phyloP scores from a whole-genome alignment of 768 basidiomycete species.

The Albatrellus ellisii region DNA sequence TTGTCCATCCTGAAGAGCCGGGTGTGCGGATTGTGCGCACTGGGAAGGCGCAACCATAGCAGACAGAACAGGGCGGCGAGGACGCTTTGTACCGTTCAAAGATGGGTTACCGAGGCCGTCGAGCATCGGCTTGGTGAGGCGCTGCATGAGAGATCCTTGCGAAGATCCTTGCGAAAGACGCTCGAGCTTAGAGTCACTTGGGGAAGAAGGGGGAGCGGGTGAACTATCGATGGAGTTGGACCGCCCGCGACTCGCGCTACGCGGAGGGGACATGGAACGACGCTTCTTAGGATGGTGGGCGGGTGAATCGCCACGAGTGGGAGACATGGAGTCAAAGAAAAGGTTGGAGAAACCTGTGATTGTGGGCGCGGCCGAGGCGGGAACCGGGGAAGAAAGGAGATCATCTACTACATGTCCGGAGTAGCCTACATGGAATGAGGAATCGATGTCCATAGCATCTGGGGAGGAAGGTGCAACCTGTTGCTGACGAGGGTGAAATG shows the following conservation, averaged over 20 bases:
- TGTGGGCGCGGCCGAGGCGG: constrained; percentile 16
- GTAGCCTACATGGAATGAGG: constrained; percentile 22
- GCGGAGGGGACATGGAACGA: constrained; percentile 20
- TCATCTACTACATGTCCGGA: constrained; percentile 10
- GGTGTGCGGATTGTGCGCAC: neutral
- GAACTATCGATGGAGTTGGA: constrained; percentile 17
- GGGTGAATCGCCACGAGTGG: constrained; percentile 18
- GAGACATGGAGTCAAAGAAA: constrained; percentile 47
- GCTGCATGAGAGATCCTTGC: constrained; percentile 20
- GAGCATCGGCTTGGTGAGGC: constrained; percentile 36
- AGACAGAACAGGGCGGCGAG: constrained; percentile 55
- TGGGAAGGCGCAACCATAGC: constrained; percentile 41
- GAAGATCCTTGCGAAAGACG: constrained; percentile 27
- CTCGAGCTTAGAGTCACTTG: constrained; percentile 33
- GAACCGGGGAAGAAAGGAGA: constrained; percentile 18
- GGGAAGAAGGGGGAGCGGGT: constrained; percentile 38
- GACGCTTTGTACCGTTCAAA: constrained; percentile 37
- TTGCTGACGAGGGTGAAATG: constrained; percentile 16
- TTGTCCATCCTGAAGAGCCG: constrained; percentile 8
- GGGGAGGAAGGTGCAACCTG: constrained; percentile 30
- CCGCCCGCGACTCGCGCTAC: constrained; percentile 9
- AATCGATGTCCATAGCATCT: constrained; percentile 72
- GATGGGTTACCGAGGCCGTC: constrained; percentile 43
- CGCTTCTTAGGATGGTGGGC: constrained; percentile 25
- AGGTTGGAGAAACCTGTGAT: constrained; percentile 33